Evolutionary conservation across 768 basidiomycete species (phyloP).

Genomic region (Leccinum variicolor): DNA sequence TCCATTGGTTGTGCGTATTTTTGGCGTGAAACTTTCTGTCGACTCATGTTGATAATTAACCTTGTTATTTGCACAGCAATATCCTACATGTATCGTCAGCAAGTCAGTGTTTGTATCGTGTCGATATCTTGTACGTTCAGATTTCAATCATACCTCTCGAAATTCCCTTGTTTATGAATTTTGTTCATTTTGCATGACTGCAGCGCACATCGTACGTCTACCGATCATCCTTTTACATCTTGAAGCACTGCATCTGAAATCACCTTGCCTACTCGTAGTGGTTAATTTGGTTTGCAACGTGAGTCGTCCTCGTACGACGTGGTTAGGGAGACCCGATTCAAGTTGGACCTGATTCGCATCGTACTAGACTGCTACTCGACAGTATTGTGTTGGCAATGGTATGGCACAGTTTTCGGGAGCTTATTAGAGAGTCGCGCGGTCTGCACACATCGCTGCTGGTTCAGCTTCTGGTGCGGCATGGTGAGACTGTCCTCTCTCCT

Average conservation of each 20-base stretch:
- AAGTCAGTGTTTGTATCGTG: neutral
- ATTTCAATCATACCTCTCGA: neutral
- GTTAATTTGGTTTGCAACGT: constrained; percentile 5
- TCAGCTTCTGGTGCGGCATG: constrained; percentile 1
- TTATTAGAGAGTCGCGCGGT: neutral
- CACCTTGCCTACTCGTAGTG: constrained; percentile 4
- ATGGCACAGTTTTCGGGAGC: neutral
- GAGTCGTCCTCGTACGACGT: neutral
- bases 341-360: neutral
- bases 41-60: neutral
- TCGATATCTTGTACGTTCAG: neutral
- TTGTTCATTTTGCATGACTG: neutral
- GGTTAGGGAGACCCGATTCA: neutral
- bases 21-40: neutral
- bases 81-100: neutral
- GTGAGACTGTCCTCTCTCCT: neutral
- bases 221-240: neutral
- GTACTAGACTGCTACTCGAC: constrained; percentile 8
- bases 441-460: neutral
- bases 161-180: neutral
- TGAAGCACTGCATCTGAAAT: neutral
- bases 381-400: constrained; percentile 6
- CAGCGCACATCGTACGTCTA: constrained; percentile 8
- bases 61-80: neutral
- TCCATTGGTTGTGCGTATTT: neutral